These are phyloP conservation scores for Cryptosporidium sp. DNA, from an alignment of 169 alveolate species.

Conservation along the genomic window DNA sequence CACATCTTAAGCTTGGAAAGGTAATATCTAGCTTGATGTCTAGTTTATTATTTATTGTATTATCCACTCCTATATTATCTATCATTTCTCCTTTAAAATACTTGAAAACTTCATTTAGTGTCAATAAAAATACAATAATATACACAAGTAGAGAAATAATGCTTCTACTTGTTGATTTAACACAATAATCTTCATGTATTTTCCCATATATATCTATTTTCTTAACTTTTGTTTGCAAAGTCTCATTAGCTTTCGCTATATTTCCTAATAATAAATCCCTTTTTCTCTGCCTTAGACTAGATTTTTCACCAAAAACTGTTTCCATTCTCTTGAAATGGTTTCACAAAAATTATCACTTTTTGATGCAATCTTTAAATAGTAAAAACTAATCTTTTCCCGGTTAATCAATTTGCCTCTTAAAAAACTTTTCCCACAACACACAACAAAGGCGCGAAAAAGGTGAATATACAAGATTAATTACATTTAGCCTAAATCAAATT, in stretches of 20 bases:
- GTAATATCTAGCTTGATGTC: constrained; percentile 43
- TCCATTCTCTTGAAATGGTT: not conserved
- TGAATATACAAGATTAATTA: not conserved
- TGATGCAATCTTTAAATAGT: constrained; percentile 49
- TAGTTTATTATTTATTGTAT: constrained; percentile 44
- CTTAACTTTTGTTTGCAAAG: constrained; percentile 18
- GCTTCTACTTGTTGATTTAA: constrained; percentile 64
- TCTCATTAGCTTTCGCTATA: constrained; percentile 6
- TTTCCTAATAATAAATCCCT: constrained; percentile 19
- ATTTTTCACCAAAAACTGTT: not conserved
- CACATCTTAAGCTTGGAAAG: constrained; percentile 73
- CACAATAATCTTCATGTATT: constrained; percentile 70
- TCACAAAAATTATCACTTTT: not conserved
- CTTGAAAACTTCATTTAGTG: constrained; percentile 22
- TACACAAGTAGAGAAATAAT: constrained; percentile 42
- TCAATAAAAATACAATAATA: constrained; percentile 16
- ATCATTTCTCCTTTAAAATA: constrained; percentile 48
- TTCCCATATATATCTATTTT: constrained; percentile 72
- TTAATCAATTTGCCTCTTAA: constrained; percentile 27
- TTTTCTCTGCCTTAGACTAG: constrained; percentile 24
- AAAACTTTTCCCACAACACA: constrained; percentile 67
- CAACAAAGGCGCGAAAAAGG: constrained; percentile 27
- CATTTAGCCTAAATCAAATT: not conserved
- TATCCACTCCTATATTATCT: constrained; percentile 64
- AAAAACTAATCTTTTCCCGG: constrained; percentile 46